Evolutionary conservation across 2,329 filamentous ascomycete genomes (phyloP).

Genomic region (Penicillium sp.): DNA sequence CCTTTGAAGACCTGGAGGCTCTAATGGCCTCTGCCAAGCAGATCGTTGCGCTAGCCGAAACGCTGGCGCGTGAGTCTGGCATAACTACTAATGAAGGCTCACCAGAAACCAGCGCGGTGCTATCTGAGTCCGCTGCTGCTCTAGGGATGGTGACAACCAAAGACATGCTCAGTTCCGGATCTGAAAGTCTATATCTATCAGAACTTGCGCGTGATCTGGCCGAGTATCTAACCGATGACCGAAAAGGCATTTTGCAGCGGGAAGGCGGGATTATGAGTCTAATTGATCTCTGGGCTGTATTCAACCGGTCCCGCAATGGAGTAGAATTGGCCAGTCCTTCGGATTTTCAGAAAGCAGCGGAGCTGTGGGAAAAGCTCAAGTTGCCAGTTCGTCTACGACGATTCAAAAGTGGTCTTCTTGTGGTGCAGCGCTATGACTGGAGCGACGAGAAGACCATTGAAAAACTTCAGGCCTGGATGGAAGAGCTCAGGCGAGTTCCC

Average conservation of each 20-base stretch:
- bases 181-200: conserved; percentile 84
- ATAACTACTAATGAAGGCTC: conserved; percentile 58
- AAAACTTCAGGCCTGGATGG: conserved; percentile 72
- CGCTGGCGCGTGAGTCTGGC: conserved; percentile 68
- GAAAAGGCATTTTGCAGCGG: conserved; percentile 70
- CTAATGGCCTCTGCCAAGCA: conserved; percentile 98
- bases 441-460: conserved; percentile 88
- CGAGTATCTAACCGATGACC: conserved; percentile 85
- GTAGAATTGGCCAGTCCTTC: conserved; percentile 90
- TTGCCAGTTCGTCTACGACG: conserved; percentile 81
- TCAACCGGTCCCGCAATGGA: conserved; percentile 88
- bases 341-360: conserved; percentile 87
- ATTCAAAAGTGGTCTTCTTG: conserved; percentile 91
- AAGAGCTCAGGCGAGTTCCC: conserved; percentile 65
- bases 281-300: conserved; percentile 89
- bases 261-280: conserved; percentile 86
- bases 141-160: conserved; percentile 90
- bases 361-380: conserved; percentile 81
- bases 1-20: conserved; percentile 94
- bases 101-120: conserved; percentile 68
- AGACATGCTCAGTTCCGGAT: conserved; percentile 80
- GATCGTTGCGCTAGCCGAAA: conserved; percentile 87
- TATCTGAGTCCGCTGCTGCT: conserved; percentile 78
- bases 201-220: conserved; percentile 81
- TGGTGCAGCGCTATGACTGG: conserved; percentile 82